Percentiles rank a stretch among this genome's conserved stretches.
phyloP scores from a whole-genome alignment of 495 filamentous ascomycete genomes.

The Aeminium ludgeri region DNA sequence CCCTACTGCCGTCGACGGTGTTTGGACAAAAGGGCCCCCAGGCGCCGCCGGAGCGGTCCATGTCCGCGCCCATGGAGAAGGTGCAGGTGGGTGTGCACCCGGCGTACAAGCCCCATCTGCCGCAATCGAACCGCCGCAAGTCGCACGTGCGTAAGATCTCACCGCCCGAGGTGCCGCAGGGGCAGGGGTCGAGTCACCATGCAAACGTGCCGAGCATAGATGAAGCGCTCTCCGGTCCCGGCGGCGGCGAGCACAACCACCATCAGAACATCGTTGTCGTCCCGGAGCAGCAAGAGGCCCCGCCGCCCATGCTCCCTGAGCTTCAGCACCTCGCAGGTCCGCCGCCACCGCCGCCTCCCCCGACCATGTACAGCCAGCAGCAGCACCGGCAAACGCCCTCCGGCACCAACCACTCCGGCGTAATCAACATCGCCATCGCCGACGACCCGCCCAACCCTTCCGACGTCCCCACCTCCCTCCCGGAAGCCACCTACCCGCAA shows the following conservation, averaged over 20 bases:
- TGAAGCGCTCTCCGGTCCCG: constrained; percentile 35
- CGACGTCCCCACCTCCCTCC: constrained; percentile 4
- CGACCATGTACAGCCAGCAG: constrained; percentile 30
- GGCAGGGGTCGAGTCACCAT: constrained; percentile 9
- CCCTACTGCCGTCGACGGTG: constrained; percentile 20
- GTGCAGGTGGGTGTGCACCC: constrained; percentile 12
- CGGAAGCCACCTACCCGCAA: constrained; percentile 8
- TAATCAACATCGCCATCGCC: constrained; percentile 28
- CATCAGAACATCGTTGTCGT: constrained; percentile 24
- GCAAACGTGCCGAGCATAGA: constrained; percentile 39
- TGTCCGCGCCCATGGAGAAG: constrained; percentile 24
- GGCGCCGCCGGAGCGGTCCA: constrained; percentile 17
- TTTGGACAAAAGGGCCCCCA: constrained; percentile 17
- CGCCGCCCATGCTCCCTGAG: constrained; percentile 56
- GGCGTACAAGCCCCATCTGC: constrained; percentile 14
- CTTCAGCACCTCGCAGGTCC: constrained; percentile 65
- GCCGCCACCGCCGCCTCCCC: constrained; percentile 50
- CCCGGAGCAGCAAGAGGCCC: constrained; percentile 13
- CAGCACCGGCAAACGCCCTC: constrained; percentile 2
- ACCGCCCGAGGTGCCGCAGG: constrained; percentile 18
- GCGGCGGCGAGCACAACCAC: too few relatives aligned
- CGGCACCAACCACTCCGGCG: constrained; percentile 16
- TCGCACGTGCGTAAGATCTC: constrained; percentile 18
- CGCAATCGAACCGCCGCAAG: constrained; percentile 6
- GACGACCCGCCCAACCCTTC: constrained; percentile 13